Percentiles rank a stretch among this genome's conserved stretches.
phyloP scores from a whole-genome alignment of 192 early-diverging fungal species.

The Backusella mclennaniae region DNA sequence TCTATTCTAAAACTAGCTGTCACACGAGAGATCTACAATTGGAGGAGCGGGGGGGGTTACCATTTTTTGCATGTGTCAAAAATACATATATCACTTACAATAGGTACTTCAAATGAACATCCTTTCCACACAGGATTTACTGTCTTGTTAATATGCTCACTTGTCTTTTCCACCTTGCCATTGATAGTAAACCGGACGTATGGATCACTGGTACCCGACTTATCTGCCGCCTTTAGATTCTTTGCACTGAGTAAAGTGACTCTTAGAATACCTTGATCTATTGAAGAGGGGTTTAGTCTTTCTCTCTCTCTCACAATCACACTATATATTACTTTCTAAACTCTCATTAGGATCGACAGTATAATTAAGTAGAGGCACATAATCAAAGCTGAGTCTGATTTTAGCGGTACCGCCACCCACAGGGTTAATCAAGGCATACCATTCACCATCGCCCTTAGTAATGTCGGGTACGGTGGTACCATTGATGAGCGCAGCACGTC shows the following conservation, averaged over 20 bases:
- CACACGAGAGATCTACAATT: conserved; percentile 25
- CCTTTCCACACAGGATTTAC: conserved; percentile 55
- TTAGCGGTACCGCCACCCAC: conserved; percentile 2
- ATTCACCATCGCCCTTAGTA: conserved; percentile 26
- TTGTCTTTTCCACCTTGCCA: conserved; percentile 57
- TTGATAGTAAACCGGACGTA: conserved; percentile 59
- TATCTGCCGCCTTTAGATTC: conserved; percentile 31
- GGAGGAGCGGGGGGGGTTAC: background rate
- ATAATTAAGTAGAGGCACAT: conserved; percentile 27
- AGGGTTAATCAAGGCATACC: conserved; percentile 18
- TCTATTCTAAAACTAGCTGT: conserved; percentile 48
- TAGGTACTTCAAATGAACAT: conserved; percentile 28
- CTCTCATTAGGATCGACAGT: conserved; percentile 32
- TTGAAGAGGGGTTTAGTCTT: background rate
- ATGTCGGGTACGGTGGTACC: background rate
- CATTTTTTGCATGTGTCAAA: background rate
- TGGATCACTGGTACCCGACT: conserved; percentile 60
- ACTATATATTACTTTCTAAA: conserved; percentile 29
- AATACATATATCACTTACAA: conserved; percentile 16
- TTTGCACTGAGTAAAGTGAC: conserved; percentile 36
- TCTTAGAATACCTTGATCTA: conserved; percentile 38
- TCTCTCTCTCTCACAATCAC: background rate
- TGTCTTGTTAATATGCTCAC: conserved; percentile 58
- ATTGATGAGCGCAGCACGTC: background rate
- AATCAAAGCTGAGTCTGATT: conserved; percentile 33